Base-by-base conservation (phyloP, 257 asterid species). In the Solanum chiquidenum region DNA sequence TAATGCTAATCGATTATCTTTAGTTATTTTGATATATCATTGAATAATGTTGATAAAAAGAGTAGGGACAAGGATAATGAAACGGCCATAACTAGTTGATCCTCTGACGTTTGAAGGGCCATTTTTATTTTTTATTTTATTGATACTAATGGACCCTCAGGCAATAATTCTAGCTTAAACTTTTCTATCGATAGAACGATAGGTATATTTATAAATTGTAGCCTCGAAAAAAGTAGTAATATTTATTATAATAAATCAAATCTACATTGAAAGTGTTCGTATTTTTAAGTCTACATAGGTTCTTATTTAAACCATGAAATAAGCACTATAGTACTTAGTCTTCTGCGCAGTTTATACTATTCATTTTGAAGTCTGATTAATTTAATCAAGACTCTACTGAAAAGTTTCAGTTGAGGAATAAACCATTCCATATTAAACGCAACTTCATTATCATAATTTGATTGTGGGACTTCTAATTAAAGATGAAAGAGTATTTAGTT, bases 371-470 rank as follows among this genome's bases (percentile, higher is more conserved):
- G 12, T 14, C 20, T 4, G 12, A 0, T 0, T 69, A 69, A 7
- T 69, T 31, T 18, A 14, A n/a, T n/a, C n/a, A n/a, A n/a, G 5
- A 29, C 9, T 31, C 0, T 0, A 0, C 5, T 29, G 2, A 12
- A 29, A 29, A 13, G 2, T 13, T 69, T 14, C 5, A 14, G 0
- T 69, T 69, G 1, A 3, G 2, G 29, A 13, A 12, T 12, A 29
- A 33, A 16, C 4, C 4, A 4, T 8, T 69, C 29, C 23, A 3
- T 14, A 29, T 29, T 13, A 14, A 69, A 69, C 0, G 3, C 25
- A 7, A 5, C 25, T 33, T 34, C 44, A 18, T 72, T 71, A 23
- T 62, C 27, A 58, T 4, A 20, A 58, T 58, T 58, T 0, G 4
- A 55, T 18, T 55, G 10, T 55, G 25, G 0, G 11, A 55, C 64